These are phyloP conservation scores for Clavariopsis aquatica DNA, from an alignment of 495 filamentous ascomycete species.

Conservation along the genomic window DNA sequence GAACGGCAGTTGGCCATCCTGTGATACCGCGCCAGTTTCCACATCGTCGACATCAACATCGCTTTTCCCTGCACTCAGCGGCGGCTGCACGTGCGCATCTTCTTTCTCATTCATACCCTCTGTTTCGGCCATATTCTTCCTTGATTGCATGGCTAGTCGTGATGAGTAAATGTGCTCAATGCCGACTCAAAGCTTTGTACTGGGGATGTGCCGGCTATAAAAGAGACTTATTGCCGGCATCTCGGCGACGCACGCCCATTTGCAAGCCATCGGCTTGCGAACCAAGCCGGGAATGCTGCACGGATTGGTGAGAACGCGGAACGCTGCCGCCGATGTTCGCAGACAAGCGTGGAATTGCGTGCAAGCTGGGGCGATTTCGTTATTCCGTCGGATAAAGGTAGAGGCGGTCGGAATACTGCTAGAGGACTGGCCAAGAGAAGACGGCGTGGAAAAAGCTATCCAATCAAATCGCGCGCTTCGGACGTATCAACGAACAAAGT, in stretches of 20 bases:
- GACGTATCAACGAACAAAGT: too few relatives aligned
- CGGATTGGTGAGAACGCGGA: background rate
- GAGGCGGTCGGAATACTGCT: background rate
- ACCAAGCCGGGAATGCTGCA: background rate
- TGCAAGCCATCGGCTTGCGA: background rate
- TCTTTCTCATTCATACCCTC: constrained; percentile 17
- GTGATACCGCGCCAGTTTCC: background rate
- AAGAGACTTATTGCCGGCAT: background rate
- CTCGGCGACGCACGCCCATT: background rate
- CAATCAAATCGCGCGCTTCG: too few relatives aligned
- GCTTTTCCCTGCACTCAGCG: background rate
- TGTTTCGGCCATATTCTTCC: constrained; percentile 1
- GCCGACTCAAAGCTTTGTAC: background rate
- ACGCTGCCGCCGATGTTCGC: background rate
- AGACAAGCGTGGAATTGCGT: background rate
- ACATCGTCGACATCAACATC: constrained; percentile 12
- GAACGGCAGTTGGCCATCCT: constrained; percentile 16
- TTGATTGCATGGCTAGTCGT: background rate
- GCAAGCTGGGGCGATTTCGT: background rate
- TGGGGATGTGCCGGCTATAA: background rate
- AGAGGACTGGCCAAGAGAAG: background rate
- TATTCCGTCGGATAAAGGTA: background rate
- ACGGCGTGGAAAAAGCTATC: too few relatives aligned
- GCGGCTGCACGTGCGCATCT: constrained; percentile 13
- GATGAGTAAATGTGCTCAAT: background rate